Evolutionary conservation across 495 filamentous ascomycete genomes (phyloP), one percentile per base, ranked within the genome.

Genomic region (Penicillium macrosclerotiorum): DNA sequence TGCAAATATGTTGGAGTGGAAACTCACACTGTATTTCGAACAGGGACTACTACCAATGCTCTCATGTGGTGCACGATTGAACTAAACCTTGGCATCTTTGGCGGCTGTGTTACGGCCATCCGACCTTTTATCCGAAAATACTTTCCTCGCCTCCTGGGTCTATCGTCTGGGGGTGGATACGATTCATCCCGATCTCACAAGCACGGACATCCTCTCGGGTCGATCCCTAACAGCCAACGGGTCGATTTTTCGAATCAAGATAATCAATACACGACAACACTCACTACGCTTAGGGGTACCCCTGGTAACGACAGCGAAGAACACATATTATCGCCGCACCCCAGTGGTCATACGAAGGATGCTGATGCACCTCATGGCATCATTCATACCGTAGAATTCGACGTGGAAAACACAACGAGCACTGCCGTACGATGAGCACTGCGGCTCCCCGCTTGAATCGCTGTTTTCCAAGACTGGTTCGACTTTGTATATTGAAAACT

Each of bases 11-110:
- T 12, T 3, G 11, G 6, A 12, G 8, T 17, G 14, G 24, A 29
- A 31, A 42, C 14, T 4, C 2, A 8, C 12, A 25, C 5, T 42
- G 3, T 18, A 5, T 25, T n/a, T 30, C n/a, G 27, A 30, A 30
- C 22, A 67, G 63, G 63, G 64, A 26, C 42, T 1, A 64, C 63
- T 3, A 61, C 56, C 8, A 37, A 62, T 20, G 59, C 62, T 2
- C 50, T 65, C 1, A 54, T 59, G 56, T 64, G 60, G 62, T 65
- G 65, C 13, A 47, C 49, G 0, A 62, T 68, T 41, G 67, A 70
- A 39, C 42, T 63, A 5, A 70, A 70, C 25, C 53, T 70, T 1
- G 59, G 60, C n/a, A 64, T 70, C 13, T 52, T 51, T 32, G 63
- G 64, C 18, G 64, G 62, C 37, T 66, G 60, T 43, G 53, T 68